phyloP scores from a whole-genome alignment of 1,139 yeast genomes.

The Kodamaea anthophila region DNA sequence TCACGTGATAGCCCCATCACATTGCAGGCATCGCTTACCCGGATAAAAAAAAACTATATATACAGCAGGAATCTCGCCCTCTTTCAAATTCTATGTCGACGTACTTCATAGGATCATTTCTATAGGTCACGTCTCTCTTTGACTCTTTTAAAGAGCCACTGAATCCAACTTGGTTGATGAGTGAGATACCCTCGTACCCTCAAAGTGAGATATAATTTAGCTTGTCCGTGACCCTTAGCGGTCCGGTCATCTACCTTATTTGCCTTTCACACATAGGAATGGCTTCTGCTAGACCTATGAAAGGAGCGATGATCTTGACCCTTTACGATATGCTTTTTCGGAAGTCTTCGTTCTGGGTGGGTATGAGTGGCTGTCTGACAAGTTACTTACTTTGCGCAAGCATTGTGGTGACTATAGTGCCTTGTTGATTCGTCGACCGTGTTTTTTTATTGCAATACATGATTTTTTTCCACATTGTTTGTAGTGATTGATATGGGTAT shows the following conservation, averaged over 20 bases:
- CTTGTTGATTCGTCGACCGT: conserved; percentile 15
- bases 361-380: conserved; percentile 99
- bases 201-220: conserved; percentile 53
- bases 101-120: conserved; percentile 99
- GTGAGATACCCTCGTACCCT: conserved; percentile 87
- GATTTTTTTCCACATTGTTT: conserved; percentile 4
- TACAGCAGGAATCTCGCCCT: conserved; percentile 2
- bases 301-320: conserved; percentile 99
- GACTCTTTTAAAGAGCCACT: conserved; percentile 99
- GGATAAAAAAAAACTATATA: conserved; percentile 9
- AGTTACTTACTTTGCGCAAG: conserved; percentile 39
- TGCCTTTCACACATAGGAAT: conserved; percentile 37
- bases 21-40: too few relatives aligned
- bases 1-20: too few relatives aligned
- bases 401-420: conserved; percentile 11
- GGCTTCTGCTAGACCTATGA: conserved; percentile 17
- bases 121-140: conserved; percentile 99
- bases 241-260: conserved; percentile 68
- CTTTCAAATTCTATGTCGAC: conserved; percentile 58
- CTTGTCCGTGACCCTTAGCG: conserved; percentile 84
- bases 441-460: conserved; percentile 8
- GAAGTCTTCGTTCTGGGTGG: conserved; percentile 88
- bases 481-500: conserved; percentile 1
- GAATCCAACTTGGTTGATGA: conserved; percentile 95
- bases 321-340: conserved; percentile 77